Evolutionary conservation across 176 grass and related monocot genomes (phyloP), one percentile per base, ranked within the genome.

Genomic region (Melocanna baccifera): DNA sequence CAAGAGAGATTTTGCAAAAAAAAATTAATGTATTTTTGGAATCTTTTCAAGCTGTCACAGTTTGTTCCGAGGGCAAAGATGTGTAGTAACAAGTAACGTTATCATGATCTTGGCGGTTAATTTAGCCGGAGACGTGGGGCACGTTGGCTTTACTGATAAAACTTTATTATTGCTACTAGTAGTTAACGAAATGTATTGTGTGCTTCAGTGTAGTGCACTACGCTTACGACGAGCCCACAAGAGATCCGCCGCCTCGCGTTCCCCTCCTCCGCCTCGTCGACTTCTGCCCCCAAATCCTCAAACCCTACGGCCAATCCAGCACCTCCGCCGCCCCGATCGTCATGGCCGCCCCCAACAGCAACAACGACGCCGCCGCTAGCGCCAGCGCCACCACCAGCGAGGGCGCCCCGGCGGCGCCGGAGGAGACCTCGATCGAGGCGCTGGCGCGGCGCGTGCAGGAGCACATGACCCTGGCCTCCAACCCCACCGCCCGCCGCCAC

Each of bases 361-460:
- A 80, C 85, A 68, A 43, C 11, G 48, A 0, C 7, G 64, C 55
- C 29, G 53, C 74, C 52, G 28, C 81, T 15, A 37, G 15, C 78
- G 47, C 88, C 73, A 83, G 79, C 47, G 84, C 26, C 18, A 32
- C 58, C 50, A 46, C 78, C 67, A 48, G 32, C 32, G 75, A 51
- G 26, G 68, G 18, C 4, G 29, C 61, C 62, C 73, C 14, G 34
- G 75, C 52, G 46, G 62, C 61, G 69, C 71, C 71, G 65, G 53
- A 81, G 74, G 86, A 92, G 25, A 55, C 85, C 52, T 87, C 83
- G 46, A 99, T 96, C 64, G 91, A 96, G 81, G 85, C 80, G 72
- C 83, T 99, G 65, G 88, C 91, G 25, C 83, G 96, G 84, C 77
- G 85, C 68, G 83, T 99, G 68, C 93, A 94, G 88, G 87, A 94